Evolutionary conservation across 75 land plant species (phyloP), one percentile per base, ranked within the genome.

Genomic region (Chamaecyparis obtusa): DNA sequence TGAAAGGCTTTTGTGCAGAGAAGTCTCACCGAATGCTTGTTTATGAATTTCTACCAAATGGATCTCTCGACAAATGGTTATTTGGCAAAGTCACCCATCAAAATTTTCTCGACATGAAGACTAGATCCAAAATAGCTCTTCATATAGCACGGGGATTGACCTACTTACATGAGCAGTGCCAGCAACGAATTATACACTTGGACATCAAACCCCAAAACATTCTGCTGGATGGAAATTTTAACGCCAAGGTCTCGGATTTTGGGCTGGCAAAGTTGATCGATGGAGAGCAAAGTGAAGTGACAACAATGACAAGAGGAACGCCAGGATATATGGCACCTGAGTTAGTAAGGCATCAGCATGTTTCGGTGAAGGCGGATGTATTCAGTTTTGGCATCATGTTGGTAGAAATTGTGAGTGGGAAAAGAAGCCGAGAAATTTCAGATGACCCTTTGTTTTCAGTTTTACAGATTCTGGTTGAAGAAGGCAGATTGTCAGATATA

Each of bases 161-260:
- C 16, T 89, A 89, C 39, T 89, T 89, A 13, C 90, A 89, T 67
- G 86, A 87, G n/a, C 85, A 87, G 49, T 90, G 90, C 21, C 76
- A 69, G 35, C 87, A 90, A 2, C 87, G 89, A 44, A 91, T 91
- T 32, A 88, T 90, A 15, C 92, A 91, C 39, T 64, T 92, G 5
- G 89, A 91, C 56, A 88, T 91, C 91, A 91, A 91, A 64, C 85
- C 91, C 9, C 79, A 71, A 9, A 91, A 91, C 86, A 88, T 91
- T 75, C 76, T 90, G 39, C 86, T 91, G 32, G 89, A 90, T 78
- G 92, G 86, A 6, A 90, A 55, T 9, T 85, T 87, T 44, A 82
- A 88, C 11, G 88, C 64, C 64, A 57, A 57, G 64, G 27, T 57
- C 24, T 5, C 24, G 24, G 64, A 57, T 57, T 57, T 57, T 72